Evolutionary conservation across 2,329 filamentous ascomycete species (phyloP).

Genomic region (Epichloe sibirici): DNA sequence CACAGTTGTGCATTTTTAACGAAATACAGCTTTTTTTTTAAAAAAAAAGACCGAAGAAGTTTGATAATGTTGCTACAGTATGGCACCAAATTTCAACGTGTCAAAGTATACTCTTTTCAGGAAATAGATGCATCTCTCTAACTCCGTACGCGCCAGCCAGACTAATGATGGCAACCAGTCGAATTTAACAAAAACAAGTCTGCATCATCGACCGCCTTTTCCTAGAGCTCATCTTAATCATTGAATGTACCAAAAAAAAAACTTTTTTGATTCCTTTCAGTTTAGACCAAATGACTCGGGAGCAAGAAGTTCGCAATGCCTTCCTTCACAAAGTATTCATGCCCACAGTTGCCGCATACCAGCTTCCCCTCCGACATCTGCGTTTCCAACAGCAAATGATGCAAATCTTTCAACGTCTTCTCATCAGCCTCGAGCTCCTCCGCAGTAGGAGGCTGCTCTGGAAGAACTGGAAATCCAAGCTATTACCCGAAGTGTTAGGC

Average conservation of each 20-base stretch:
- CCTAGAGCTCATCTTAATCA: background rate
- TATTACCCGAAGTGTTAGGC: constrained; percentile 20
- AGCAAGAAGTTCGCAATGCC: constrained; percentile 94
- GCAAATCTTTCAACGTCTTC: constrained; percentile 63
- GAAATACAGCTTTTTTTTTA: too few relatives aligned
- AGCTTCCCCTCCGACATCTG: constrained; percentile 80
- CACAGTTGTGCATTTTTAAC: background rate
- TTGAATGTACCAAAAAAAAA: background rate
- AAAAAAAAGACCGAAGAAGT: background rate
- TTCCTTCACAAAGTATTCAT: constrained; percentile 90
- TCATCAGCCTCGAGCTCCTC: constrained; percentile 53
- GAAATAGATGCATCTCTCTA: background rate
- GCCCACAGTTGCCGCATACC: constrained; percentile 80
- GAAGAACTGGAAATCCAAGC: constrained; percentile 69
- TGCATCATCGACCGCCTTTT: background rate
- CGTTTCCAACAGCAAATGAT: constrained; percentile 76
- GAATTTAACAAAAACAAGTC: background rate
- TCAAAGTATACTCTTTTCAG: background rate
- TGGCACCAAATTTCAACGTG: background rate
- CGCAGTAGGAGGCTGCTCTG: constrained; percentile 48
- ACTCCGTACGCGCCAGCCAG: constrained; percentile 2
- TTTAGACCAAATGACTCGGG: constrained; percentile 69
- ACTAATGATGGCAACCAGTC: background rate
- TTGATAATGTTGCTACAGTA: background rate
- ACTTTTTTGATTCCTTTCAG: background rate